Conservation (phyloP, 768 basidiomycete species). For the Tephrocybe sp. region DNA sequence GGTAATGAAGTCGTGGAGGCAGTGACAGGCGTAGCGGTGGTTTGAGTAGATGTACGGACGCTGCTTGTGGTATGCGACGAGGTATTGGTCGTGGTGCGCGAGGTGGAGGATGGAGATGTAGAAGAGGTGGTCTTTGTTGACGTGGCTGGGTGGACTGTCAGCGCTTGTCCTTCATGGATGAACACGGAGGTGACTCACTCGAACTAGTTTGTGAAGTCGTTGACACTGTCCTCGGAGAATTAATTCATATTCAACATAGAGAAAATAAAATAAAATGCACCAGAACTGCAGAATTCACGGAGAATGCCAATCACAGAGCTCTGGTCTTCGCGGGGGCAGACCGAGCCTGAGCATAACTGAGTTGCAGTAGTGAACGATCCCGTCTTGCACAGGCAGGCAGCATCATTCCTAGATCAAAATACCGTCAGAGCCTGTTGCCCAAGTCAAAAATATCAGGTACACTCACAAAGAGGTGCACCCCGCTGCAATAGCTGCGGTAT, state of each 20-base stretch:
- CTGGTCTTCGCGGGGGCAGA: slow-evolving; percentile 3
- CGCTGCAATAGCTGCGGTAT: neutral
- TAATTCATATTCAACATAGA: neutral
- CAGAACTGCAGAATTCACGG: neutral
- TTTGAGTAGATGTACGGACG: neutral
- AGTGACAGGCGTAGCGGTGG: neutral
- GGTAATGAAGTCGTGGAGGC: neutral
- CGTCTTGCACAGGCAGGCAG: slow-evolving; percentile 2
- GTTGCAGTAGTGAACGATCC: neutral
- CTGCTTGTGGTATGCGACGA: neutral
- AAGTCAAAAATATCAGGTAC: no score
- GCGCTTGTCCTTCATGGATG: neutral
- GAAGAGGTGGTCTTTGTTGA: neutral
- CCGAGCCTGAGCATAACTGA: neutral
- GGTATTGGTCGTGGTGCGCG: neutral
- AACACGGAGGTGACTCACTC: neutral
- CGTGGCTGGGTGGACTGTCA: neutral
- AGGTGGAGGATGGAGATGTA: neutral
- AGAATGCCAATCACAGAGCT: neutral
- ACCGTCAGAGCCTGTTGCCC: neutral
- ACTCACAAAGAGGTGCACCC: neutral
- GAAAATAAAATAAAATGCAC: neutral
- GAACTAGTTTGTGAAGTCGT: neutral
- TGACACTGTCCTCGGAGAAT: neutral
- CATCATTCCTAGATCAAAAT: neutral